phyloP scores from a whole-genome alignment of 371 early-diverging fungal genomes.

The Lichtheimia hyalospora region DNA sequence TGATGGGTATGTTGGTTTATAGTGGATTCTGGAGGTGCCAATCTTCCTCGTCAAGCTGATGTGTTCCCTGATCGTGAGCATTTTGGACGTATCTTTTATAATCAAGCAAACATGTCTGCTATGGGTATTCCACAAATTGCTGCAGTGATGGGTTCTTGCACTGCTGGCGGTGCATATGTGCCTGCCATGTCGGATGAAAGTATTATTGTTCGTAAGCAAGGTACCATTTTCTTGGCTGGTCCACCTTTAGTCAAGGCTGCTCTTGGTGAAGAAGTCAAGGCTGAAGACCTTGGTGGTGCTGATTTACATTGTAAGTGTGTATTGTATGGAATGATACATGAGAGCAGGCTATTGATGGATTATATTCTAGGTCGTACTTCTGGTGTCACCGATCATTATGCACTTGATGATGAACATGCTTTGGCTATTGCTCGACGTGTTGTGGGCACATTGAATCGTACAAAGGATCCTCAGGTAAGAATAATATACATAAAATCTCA shows the following conservation, averaged over 20 bases:
- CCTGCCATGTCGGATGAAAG: slow-evolving; percentile 99
- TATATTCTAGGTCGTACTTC: slow-evolving; percentile 64
- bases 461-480: slow-evolving; percentile 60
- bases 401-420: slow-evolving; percentile 91
- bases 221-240: slow-evolving; percentile 97
- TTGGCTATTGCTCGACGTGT: slow-evolving; percentile 84
- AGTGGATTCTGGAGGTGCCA: slow-evolving; percentile 98
- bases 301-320: slow-evolving; percentile 89
- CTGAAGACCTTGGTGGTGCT: slow-evolving; percentile 96
- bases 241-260: slow-evolving; percentile 97
- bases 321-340: not conserved
- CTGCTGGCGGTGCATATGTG: slow-evolving; percentile 98
- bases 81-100: slow-evolving; percentile 97
- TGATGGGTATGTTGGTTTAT: not conserved
- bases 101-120: slow-evolving; percentile 89
- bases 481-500: not conserved
- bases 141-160: slow-evolving; percentile 96
- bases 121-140: slow-evolving; percentile 94
- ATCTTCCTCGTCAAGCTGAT: slow-evolving; percentile 93
- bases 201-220: slow-evolving; percentile 94
- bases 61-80: slow-evolving; percentile 98
- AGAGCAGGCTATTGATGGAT: not conserved
- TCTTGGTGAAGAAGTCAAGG: slow-evolving; percentile 93
- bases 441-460: slow-evolving; percentile 83
- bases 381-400: slow-evolving; percentile 96